Base-by-base conservation (phyloP, 345 rosid species). In the Arabis hirsuta region DNA sequence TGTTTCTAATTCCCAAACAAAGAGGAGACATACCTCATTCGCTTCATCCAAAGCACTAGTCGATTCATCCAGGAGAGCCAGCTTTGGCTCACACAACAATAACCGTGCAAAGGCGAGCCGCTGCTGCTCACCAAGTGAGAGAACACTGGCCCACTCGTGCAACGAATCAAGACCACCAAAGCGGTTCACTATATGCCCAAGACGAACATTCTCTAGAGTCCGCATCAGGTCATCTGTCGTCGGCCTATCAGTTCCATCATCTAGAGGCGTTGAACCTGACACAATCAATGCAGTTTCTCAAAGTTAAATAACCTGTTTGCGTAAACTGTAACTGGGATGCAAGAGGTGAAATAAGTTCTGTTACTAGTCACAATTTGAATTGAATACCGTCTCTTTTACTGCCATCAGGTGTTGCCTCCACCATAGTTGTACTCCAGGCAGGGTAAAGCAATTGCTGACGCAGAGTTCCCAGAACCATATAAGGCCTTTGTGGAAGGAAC, bases 381-480 rank as follows among this genome's bases (percentile, higher is more conserved):
- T 44, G 19, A 9, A 13, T 69, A 68, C 70, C 75, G 10, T 69
- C 75, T 55, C 12, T 41, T 63, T 63, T 55, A 64, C 66, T 69
- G 55, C 66, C 62, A 63, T 31, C 81, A 41, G 84, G 74, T 24
- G 55, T 27, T 11, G 47, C 50, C 39, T 62, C 71, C 71, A 39
- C 71, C 71, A 39, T 22, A 27, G 43, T 53, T 27, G 14, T 41
- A 61, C 71, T 72, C 97, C 97, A 90, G 39, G 85, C 81, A 52
- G 98, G 98, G 79, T 94, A 94, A 50, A 94, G 92, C 84, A 94
- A 75, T 74, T 94, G 98, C 76, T 90, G 92, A 65, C 98, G 96
- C 76, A 94, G 88, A 32, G 96, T 84, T 78, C 98, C 98, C 69
- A 94, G 81, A 79, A 83, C 96, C 98, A 94, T 94, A 81, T 94